A percentile compares a stretch with the other conserved stretches of the same genome.
These are phyloP conservation scores for Populus hybrid DNA, from an alignment of 441 rosid species.

Conservation along the genomic window DNA sequence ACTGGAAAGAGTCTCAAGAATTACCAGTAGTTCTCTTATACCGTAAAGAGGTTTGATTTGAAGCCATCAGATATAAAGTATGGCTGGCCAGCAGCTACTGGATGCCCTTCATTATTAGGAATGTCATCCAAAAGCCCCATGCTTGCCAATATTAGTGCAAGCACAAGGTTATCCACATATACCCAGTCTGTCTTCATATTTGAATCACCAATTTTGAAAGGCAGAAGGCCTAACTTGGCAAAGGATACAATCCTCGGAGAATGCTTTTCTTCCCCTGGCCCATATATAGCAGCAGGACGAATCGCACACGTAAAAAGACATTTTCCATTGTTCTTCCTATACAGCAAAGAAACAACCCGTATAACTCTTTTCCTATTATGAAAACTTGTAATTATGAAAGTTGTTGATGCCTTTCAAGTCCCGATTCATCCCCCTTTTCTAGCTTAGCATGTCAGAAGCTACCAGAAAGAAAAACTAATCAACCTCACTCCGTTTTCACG, in stretches of 20 bases:
- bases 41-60: not conserved
- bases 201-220: constrained; percentile 64
- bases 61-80: constrained; percentile 38
- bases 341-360: constrained; percentile 4
- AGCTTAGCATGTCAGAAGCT: not conserved
- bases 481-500: not conserved
- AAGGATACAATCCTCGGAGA: constrained; percentile 76
- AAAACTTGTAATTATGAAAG: too few relatives aligned
- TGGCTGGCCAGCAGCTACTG: constrained; percentile 89
- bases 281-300: constrained; percentile 95
- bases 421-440: not conserved
- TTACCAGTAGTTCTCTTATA: not conserved
- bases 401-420: not conserved
- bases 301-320: constrained; percentile 74
- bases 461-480: not conserved
- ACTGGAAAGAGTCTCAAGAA: not conserved
- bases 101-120: constrained; percentile 58
- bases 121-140: constrained; percentile 93
- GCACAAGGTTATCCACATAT: constrained; percentile 71
- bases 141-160: constrained; percentile 78
- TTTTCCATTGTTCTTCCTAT: constrained; percentile 50
- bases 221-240: constrained; percentile 65
- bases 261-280: constrained; percentile 95
- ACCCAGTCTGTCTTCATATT: constrained; percentile 86
- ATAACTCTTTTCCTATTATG: not conserved